Conservation (phyloP, 2,329 filamentous ascomycete species). For the Sporothrix euskadiensis region DNA sequence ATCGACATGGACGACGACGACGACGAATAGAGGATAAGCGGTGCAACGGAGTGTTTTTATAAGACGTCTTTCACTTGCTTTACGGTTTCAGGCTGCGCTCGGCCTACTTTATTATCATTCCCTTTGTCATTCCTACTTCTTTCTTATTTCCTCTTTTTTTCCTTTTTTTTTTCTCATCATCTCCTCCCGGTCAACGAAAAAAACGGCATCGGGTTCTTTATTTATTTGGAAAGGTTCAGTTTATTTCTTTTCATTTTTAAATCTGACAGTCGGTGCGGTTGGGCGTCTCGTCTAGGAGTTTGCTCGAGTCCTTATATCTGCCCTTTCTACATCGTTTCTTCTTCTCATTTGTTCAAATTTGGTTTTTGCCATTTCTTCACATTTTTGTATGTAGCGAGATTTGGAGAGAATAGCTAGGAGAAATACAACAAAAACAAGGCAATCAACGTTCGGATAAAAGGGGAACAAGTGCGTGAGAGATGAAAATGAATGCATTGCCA, state of each 20-base stretch:
- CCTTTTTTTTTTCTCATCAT: neutral
- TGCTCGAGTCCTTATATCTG: neutral
- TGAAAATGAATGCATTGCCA: neutral
- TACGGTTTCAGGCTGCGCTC: neutral
- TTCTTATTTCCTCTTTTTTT: neutral
- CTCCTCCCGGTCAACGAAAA: constrained; percentile 15
- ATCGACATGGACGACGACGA: constrained; percentile 64
- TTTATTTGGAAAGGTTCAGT: neutral
- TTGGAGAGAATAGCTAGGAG: constrained; percentile 2
- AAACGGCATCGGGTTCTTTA: neutral
- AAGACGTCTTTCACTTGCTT: neutral
- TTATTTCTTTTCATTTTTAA: neutral
- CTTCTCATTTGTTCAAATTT: neutral
- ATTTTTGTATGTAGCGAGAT: constrained; percentile 10
- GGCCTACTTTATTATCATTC: constrained; percentile 17
- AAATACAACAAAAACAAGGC: constrained; percentile 2
- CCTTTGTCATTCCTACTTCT: neutral
- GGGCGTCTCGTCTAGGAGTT: constrained; percentile 4
- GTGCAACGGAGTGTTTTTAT: neutral
- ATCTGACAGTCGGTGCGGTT: neutral
- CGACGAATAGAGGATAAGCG: neutral
- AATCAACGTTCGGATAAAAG: neutral
- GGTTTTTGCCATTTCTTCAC: neutral
- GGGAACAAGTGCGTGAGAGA: neutral
- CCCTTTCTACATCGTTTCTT: too few relatives aligned